A percentile compares a stretch with the other conserved stretches of the same genome.
These are phyloP conservation scores for Lactifluus hygrophoroides DNA, from an alignment of 768 basidiomycete species.

Conservation along the genomic window DNA sequence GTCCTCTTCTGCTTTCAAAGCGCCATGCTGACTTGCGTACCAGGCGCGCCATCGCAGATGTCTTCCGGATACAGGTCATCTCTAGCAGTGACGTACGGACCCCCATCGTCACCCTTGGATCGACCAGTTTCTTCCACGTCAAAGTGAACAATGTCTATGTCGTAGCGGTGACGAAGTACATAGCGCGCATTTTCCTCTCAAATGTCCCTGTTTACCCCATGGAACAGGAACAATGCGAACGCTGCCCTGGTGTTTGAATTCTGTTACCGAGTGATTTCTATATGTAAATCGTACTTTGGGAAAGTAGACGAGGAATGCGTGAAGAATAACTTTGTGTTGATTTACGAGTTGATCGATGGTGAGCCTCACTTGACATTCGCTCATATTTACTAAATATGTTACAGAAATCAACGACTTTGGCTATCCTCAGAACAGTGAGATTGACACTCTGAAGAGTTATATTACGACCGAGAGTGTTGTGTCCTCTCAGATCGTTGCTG, in stretches of 20 bases:
- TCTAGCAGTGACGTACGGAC: constrained; percentile 96
- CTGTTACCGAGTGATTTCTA: constrained; percentile 91
- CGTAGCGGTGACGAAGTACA: constrained; percentile 88
- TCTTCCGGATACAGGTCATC: constrained; percentile 98
- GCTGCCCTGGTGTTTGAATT: constrained; percentile 98
- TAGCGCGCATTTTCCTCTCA: constrained; percentile 22
- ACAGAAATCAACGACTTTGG: constrained; percentile 97
- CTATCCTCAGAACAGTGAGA: constrained; percentile 98
- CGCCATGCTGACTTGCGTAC: not conserved
- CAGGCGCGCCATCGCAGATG: constrained; percentile 94
- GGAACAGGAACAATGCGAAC: constrained; percentile 81
- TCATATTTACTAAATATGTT: not conserved
- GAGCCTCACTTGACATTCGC: constrained; percentile 21
- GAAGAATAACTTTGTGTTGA: constrained; percentile 98
- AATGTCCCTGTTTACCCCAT: not conserved
- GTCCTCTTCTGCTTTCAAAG: not conserved
- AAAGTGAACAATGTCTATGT: constrained; percentile 92
- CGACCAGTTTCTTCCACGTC: constrained; percentile 98
- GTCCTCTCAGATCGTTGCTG: constrained; percentile 74
- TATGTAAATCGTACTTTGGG: constrained; percentile 93
- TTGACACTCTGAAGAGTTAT: constrained; percentile 93
- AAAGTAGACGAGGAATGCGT: constrained; percentile 97
- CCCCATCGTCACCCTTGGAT: constrained; percentile 95
- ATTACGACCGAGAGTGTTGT: constrained; percentile 97
- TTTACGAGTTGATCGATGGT: constrained; percentile 98